phyloP scores from a whole-genome alignment of 2,329 filamentous ascomycete species.

The Ceratocystis eucalypticola region DNA sequence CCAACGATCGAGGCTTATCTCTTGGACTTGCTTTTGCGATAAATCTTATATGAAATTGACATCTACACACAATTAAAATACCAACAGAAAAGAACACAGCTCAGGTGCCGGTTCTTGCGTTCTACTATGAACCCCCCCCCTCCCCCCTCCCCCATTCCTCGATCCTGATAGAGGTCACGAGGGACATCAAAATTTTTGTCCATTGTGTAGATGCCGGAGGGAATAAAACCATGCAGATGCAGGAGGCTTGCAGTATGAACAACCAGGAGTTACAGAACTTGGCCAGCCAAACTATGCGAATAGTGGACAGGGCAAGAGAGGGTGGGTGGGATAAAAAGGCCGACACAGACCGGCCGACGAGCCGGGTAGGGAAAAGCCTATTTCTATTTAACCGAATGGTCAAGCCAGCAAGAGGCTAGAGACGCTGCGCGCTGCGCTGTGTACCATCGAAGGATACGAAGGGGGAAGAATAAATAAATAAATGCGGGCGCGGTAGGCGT shows the following conservation, averaged over 20 bases:
- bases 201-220: neutral
- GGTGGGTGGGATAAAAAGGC: neutral
- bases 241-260: too few relatives aligned
- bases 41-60: neutral
- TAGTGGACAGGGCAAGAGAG: too few relatives aligned
- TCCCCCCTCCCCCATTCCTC: neutral
- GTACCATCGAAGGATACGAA: neutral
- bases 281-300: too few relatives aligned
- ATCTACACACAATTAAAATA: neutral
- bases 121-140: neutral
- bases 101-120: neutral
- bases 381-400: slow-evolving; percentile 8
- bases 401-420: neutral
- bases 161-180: neutral
- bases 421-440: neutral
- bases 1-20: neutral
- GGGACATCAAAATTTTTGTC: neutral
- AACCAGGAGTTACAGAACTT: neutral
- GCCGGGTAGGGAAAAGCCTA: slow-evolving; percentile 3
- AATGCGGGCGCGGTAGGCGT: neutral
- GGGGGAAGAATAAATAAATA: neutral
- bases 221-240: neutral
- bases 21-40: neutral
- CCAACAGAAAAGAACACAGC: neutral
- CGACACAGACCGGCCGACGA: neutral